Evolutionary conservation across 2,329 filamentous ascomycete genomes (phyloP), one percentile per base, ranked within the genome.

Genomic region (Fusarium tjaetaba): DNA sequence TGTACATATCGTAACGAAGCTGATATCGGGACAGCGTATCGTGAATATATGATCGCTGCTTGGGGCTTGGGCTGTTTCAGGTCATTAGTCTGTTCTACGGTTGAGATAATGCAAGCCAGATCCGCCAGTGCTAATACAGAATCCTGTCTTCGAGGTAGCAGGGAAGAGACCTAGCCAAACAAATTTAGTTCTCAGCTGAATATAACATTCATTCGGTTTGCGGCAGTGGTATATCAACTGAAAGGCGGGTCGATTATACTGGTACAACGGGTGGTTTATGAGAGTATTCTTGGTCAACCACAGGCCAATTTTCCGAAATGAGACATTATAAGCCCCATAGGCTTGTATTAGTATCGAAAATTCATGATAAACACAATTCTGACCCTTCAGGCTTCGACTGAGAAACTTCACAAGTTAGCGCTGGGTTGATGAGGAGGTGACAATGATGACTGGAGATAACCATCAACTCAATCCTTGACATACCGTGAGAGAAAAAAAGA

Each of bases 1-100:
- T 48, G 41, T 24, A 70, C 36, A 57, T 30, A 70, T 43, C 53
- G 57, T 32, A 45, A 62, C 28, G 52, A 65, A 71, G 57, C 38
- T 65, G 63, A 58, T 34, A 60, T 56, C 30, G 60, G 61, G 39
- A 53, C 28, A 71, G 46, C 39, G 45, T 41, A 68, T 63, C 61
- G 58, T 68, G 59, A 63, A 61, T 62, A 61, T 62, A 59, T 71
- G 71, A 74, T 72, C 71, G 58, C 57, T 61, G 59, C 48, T 61
- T 45, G 52, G 51, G 57, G 46, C 45, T 56, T 61, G 63, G 55
- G 39, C 46, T 58, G 73, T 75, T 75, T 75, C 73, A 75, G 73
- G 73, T 75, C 61, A 64, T 61, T 61, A 75, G 73, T 64, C 51
- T 61, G 49, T 61, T 73, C 65, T 62, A 61, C 46, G 45, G 49